phyloP scores from a whole-genome alignment of 345 rosid genomes.

The Ricinus communis region DNA sequence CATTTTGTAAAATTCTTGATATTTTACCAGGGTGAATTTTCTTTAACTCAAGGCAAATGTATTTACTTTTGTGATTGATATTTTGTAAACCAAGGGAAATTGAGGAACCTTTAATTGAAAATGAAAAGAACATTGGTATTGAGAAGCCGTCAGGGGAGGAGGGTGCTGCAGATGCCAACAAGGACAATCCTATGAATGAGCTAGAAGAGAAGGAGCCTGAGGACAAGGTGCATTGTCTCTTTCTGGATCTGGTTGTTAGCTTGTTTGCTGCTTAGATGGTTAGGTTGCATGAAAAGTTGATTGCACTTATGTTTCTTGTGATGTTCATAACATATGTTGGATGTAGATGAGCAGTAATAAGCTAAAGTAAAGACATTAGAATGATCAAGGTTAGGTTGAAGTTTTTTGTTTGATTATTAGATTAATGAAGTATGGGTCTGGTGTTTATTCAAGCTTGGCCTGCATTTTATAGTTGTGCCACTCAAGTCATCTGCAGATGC shows the following conservation, averaged over 20 bases:
- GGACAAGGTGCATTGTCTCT: conserved; percentile 51
- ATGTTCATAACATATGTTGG: not conserved
- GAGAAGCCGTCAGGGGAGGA: conserved; percentile 71
- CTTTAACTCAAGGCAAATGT: not conserved
- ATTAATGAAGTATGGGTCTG: not conserved
- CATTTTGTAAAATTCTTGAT: not conserved
- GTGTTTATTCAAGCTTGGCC: not conserved
- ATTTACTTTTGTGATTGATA: conserved; percentile 2
- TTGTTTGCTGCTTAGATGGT: not conserved
- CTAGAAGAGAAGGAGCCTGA: conserved; percentile 85
- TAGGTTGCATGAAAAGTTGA: no score
- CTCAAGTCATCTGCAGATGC: not conserved
- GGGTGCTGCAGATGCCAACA: conserved; percentile 61
- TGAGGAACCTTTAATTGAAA: conserved; percentile 58
- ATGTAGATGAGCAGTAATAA: not conserved
- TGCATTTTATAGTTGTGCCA: not conserved
- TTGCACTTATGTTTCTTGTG: not conserved
- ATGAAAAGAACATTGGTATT: conserved; percentile 44
- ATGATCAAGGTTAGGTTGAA: not conserved
- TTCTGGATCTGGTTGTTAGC: not conserved
- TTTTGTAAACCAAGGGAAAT: conserved; percentile 49
- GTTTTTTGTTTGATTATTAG: not conserved
- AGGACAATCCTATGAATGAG: conserved; percentile 55
- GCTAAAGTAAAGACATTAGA: not conserved
- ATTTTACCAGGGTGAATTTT: no score